Percentiles rank a stretch among this genome's conserved stretches.
Conservation (phyloP, 225 moss, liverwort and hornwort genomes). For the Straminergon stramineum region DNA sequence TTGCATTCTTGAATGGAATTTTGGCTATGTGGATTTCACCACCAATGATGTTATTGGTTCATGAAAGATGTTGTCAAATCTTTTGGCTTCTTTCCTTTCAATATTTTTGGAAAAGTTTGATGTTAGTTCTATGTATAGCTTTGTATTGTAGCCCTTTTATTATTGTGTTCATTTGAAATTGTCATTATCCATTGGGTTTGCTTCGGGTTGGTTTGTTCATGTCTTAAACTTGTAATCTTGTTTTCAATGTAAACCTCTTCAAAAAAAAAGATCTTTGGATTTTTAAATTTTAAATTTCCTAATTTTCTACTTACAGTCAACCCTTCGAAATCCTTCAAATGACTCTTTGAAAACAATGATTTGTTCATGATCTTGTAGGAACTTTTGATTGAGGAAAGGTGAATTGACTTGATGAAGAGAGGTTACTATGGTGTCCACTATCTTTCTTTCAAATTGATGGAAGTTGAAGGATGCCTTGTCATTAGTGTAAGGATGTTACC, state of each 20-base stretch:
- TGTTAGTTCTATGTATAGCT: fast-evolving
- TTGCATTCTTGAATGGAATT: neutral
- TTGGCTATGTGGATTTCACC: neutral
- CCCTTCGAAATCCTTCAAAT: fast-evolving
- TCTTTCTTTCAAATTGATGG: fast-evolving
- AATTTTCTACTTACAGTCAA: neutral
- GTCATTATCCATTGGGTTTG: fast-evolving
- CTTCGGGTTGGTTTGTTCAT: neutral
- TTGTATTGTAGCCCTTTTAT: neutral
- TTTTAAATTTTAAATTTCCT: neutral
- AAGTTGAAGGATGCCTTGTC: neutral
- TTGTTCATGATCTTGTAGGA: neutral
- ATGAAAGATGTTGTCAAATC: neutral
- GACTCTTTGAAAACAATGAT: neutral
- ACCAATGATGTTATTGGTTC: neutral
- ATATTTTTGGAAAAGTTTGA: neutral
- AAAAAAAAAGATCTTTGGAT: too few species aligned
- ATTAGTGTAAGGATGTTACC: neutral
- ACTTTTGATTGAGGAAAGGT: neutral
- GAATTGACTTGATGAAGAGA: neutral
- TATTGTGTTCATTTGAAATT: neutral
- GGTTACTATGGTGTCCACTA: neutral
- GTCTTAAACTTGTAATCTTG: neutral
- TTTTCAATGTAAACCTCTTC: neutral
- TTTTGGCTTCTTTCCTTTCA: neutral